Conservation (phyloP, 768 basidiomycete genomes). For the Agrocybe pediades region DNA sequence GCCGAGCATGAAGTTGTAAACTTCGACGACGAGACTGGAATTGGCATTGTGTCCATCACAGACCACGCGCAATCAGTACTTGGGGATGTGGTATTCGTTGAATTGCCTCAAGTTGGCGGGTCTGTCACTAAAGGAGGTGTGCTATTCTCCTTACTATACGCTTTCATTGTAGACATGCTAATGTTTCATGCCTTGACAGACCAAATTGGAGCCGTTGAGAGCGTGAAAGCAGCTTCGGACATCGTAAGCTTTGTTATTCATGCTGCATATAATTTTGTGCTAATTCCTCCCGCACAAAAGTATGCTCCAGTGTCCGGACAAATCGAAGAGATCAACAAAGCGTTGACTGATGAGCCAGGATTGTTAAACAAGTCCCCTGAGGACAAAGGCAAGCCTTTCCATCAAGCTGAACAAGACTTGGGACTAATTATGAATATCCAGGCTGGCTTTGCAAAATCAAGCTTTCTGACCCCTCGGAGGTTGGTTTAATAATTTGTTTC, state of each 20-base stretch:
- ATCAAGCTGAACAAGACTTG: neutral
- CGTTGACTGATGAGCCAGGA: slow-evolving; percentile 65
- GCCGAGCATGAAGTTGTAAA: slow-evolving; percentile 85
- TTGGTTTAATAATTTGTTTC: slow-evolving; percentile 32
- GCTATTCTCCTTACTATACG: slow-evolving; percentile 26
- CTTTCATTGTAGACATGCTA: neutral
- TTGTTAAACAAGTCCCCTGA: slow-evolving; percentile 90
- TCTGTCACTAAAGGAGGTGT: slow-evolving; percentile 73
- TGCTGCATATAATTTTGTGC: no score
- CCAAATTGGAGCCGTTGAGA: slow-evolving; percentile 90
- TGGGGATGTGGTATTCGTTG: slow-evolving; percentile 97
- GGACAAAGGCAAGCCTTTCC: slow-evolving; percentile 65
- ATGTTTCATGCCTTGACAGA: slow-evolving; percentile 42
- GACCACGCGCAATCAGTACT: slow-evolving; percentile 89
- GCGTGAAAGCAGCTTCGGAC: slow-evolving; percentile 95
- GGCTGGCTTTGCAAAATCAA: slow-evolving; percentile 98
- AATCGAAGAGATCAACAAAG: slow-evolving; percentile 77
- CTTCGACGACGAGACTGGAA: slow-evolving; percentile 73
- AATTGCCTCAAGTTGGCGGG: slow-evolving; percentile 71
- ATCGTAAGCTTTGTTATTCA: no score
- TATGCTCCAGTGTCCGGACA: slow-evolving; percentile 93
- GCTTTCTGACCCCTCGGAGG: slow-evolving; percentile 76
- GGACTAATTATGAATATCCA: slow-evolving; percentile 27
- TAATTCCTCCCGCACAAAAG: no score
- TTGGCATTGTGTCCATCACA: slow-evolving; percentile 87